These are phyloP conservation scores for Salix arbutifolia DNA, from an alignment of 345 rosid genomes.

Conservation along the genomic window DNA sequence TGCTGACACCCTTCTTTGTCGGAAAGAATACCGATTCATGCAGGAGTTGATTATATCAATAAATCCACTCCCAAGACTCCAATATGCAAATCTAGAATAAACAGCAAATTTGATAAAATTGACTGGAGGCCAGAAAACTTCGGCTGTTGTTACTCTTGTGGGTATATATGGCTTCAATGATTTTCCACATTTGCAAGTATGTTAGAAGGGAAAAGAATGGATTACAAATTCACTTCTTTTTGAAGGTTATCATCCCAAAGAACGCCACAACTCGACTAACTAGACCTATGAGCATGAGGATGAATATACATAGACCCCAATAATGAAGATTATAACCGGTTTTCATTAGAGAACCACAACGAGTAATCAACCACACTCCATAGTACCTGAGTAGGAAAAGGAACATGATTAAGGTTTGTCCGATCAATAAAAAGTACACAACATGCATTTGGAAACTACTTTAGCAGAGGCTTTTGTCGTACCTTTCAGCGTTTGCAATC, in stretches of 20 bases:
- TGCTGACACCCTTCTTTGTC: not conserved
- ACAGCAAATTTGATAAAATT: not conserved
- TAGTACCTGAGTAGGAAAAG: constrained; percentile 50
- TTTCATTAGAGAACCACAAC: constrained; percentile 60
- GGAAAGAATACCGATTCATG: not conserved
- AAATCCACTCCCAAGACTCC: not conserved
- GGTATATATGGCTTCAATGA: not conserved
- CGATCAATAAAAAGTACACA: not conserved
- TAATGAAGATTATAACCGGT: constrained; percentile 54
- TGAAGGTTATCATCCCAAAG: constrained; percentile 58
- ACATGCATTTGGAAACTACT: not conserved
- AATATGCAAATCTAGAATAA: not conserved
- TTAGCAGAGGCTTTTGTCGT: not conserved
- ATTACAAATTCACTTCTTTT: constrained; percentile 46
- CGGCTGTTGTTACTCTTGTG: not conserved
- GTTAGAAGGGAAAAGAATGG: not conserved
- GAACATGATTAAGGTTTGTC: not conserved
- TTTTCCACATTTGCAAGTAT: not conserved
- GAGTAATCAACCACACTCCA: constrained; percentile 87
- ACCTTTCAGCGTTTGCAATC: constrained; percentile 78
- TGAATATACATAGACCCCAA: constrained; percentile 52
- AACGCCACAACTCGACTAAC: constrained; percentile 52
- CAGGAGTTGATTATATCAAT: not conserved
- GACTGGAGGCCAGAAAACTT: not conserved
- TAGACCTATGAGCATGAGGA: constrained; percentile 52